Conservation (phyloP, 768 basidiomycete genomes). For the Ephemerocybe angulata region DNA sequence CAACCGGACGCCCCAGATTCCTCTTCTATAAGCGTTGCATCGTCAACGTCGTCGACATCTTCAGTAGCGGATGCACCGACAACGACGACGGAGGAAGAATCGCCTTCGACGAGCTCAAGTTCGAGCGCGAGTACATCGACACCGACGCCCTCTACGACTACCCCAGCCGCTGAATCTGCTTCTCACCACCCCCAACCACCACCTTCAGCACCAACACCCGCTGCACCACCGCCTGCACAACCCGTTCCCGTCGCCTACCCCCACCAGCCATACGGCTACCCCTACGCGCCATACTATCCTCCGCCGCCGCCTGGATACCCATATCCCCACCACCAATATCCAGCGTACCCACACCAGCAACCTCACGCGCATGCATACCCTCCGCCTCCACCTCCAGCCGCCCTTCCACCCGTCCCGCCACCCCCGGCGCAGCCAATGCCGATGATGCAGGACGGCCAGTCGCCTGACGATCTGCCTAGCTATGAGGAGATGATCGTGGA, state of each 20-base stretch:
- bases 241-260: slow-evolving; percentile 38
- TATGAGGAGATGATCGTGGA: slow-evolving; percentile 93
- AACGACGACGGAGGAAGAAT: not conserved
- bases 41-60: slow-evolving; percentile 1
- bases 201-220: slow-evolving; percentile 14
- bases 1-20: no score
- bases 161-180: slow-evolving; percentile 13
- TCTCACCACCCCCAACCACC: slow-evolving; percentile 18
- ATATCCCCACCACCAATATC: slow-evolving; percentile 32
- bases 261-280: slow-evolving; percentile 54
- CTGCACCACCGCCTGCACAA: slow-evolving; percentile 17
- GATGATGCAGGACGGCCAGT: slow-evolving; percentile 23
- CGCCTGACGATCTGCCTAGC: slow-evolving; percentile 63
- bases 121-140: slow-evolving; percentile 11
- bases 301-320: slow-evolving; percentile 3
- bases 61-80: not conserved
- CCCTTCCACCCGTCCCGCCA: slow-evolving; percentile 18
- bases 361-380: slow-evolving; percentile 33
- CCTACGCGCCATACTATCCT: slow-evolving; percentile 22
- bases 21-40: no score
- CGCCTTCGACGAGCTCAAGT: slow-evolving; percentile 9
- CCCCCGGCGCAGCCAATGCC: slow-evolving; percentile 24
- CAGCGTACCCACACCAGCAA: slow-evolving; percentile 36
- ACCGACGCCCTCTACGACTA: slow-evolving; percentile 11
- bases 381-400: slow-evolving; percentile 26